Percentiles rank a stretch among this genome's conserved stretches.
phyloP scores from a whole-genome alignment of 352 stramenopile species.

The Phytophthora vignae region DNA sequence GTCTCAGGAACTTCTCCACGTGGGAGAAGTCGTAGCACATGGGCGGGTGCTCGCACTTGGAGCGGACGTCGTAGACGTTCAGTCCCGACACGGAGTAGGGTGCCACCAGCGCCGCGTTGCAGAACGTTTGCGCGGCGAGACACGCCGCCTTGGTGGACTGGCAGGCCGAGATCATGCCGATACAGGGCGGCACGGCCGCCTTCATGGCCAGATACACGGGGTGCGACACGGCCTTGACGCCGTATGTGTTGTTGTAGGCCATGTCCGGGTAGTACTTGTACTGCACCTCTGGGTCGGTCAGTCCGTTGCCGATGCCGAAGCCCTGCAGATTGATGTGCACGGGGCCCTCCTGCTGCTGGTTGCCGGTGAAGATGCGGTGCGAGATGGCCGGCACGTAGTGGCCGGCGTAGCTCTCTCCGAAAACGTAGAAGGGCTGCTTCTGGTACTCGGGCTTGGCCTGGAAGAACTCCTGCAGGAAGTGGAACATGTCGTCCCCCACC shows the following conservation, averaged over 20 bases:
- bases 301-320: constrained; percentile 96
- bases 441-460: constrained; percentile 90
- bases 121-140: constrained; percentile 90
- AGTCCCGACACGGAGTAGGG: constrained; percentile 61
- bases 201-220: constrained; percentile 76
- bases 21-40: constrained; percentile 97
- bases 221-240: constrained; percentile 74
- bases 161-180: constrained; percentile 87
- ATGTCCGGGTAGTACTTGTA: constrained; percentile 86
- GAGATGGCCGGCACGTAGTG: constrained; percentile 94
- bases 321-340: constrained; percentile 92
- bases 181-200: constrained; percentile 62
- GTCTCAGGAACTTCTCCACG: constrained; percentile 91
- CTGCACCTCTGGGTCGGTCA: constrained; percentile 95
- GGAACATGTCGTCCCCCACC: constrained; percentile 96
- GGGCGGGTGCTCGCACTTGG: constrained; percentile 87
- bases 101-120: constrained; percentile 83
- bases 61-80: constrained; percentile 93
- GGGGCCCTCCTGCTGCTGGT: constrained; percentile 60
- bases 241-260: constrained; percentile 93
- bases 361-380: constrained; percentile 78
- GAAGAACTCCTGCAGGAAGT: constrained; percentile 96
- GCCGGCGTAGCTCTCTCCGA: constrained; percentile 93
- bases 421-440: constrained; percentile 93
- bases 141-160: constrained; percentile 82